Evolutionary conservation across 2,329 filamentous ascomycete species (phyloP).

Genomic region (Fonsecaea monophora): DNA sequence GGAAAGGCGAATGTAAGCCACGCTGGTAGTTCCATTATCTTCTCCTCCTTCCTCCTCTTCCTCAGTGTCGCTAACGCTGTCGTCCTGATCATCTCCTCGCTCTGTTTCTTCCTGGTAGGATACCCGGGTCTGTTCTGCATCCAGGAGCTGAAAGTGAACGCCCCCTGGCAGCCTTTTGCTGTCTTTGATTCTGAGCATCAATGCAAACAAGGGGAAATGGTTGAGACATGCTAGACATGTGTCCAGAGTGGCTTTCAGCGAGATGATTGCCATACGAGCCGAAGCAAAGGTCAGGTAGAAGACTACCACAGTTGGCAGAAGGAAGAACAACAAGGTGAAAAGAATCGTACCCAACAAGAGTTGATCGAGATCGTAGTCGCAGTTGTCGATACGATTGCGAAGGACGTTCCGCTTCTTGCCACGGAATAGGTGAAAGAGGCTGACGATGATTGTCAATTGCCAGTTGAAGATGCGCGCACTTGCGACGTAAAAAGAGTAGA

Average conservation of each 20-base stretch:
- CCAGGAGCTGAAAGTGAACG: slow-evolving; percentile 40
- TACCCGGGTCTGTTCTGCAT: slow-evolving; percentile 23
- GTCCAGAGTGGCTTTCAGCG: slow-evolving; percentile 87
- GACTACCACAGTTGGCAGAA: slow-evolving; percentile 91
- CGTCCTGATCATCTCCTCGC: slow-evolving; percentile 10
- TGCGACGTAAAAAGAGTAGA: slow-evolving; percentile 97
- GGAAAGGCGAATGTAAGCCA: slow-evolving; percentile 52
- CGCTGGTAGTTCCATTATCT: slow-evolving; percentile 13
- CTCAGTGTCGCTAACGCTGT: slow-evolving; percentile 8
- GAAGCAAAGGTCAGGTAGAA: slow-evolving; percentile 97
- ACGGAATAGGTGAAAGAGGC: slow-evolving; percentile 97
- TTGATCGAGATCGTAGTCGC: slow-evolving; percentile 97
- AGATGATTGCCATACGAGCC: slow-evolving; percentile 93
- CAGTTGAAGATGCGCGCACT: slow-evolving; percentile 97
- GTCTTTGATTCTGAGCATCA: slow-evolving; percentile 96
- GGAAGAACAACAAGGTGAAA: slow-evolving; percentile 92
- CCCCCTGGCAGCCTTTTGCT: slow-evolving; percentile 82
- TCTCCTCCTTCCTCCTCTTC: slow-evolving; percentile 30
- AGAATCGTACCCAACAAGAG: slow-evolving; percentile 94
- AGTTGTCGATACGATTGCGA: slow-evolving; percentile 96
- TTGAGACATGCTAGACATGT: slow-evolving; percentile 92
- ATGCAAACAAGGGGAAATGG: slow-evolving; percentile 94
- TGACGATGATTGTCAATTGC: slow-evolving; percentile 96
- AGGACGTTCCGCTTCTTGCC: slow-evolving; percentile 98
- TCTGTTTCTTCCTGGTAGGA: slow-evolving; percentile 21